A percentile compares a stretch with the other conserved stretches of the same genome.
Conservation (phyloP, 495 filamentous ascomycete genomes). For the Aspergillus homomorphus region DNA sequence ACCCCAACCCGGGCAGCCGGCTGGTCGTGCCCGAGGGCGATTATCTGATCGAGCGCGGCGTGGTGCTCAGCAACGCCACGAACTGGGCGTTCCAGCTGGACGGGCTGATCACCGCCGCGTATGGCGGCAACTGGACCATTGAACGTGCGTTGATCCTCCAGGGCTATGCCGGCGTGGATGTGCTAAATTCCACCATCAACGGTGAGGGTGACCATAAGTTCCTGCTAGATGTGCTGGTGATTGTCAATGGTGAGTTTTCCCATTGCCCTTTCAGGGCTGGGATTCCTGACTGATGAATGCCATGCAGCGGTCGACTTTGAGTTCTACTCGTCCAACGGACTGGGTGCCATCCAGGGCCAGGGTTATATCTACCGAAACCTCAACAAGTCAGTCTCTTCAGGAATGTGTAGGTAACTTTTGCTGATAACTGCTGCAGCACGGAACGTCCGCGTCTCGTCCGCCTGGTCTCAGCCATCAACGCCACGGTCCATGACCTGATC, state of each 20-base stretch:
- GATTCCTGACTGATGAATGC: neutral
- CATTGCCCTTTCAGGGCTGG: neutral
- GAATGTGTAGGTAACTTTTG: neutral
- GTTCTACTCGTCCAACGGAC: constrained; percentile 39
- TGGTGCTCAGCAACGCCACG: constrained; percentile 33
- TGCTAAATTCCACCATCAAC: constrained; percentile 41
- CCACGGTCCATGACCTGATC: constrained; percentile 43
- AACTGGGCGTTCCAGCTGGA: constrained; percentile 44
- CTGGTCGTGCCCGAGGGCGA: constrained; percentile 42
- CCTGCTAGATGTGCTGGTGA: constrained; percentile 27
- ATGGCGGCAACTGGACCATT: constrained; percentile 33
- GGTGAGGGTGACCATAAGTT: constrained; percentile 32
- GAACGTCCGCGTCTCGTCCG: constrained; percentile 31
- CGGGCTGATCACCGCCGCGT: constrained; percentile 38
- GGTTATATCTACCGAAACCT: constrained; percentile 38
- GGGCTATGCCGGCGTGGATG: constrained; percentile 23
- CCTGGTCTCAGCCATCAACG: constrained; percentile 32
- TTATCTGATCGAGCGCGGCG: constrained; percentile 30
- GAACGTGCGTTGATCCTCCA: constrained; percentile 29
- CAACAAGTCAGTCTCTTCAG: constrained; percentile 18
- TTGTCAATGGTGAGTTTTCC: constrained; percentile 26
- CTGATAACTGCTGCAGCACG: constrained; percentile 19
- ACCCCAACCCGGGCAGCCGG: constrained; percentile 22
- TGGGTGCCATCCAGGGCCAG: constrained; percentile 45
- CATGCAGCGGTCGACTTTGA: constrained; percentile 39